These are phyloP conservation scores for Marasmius tenuissimus DNA, from an alignment of 1,284 basidiomycete genomes.

Conservation along the genomic window DNA sequence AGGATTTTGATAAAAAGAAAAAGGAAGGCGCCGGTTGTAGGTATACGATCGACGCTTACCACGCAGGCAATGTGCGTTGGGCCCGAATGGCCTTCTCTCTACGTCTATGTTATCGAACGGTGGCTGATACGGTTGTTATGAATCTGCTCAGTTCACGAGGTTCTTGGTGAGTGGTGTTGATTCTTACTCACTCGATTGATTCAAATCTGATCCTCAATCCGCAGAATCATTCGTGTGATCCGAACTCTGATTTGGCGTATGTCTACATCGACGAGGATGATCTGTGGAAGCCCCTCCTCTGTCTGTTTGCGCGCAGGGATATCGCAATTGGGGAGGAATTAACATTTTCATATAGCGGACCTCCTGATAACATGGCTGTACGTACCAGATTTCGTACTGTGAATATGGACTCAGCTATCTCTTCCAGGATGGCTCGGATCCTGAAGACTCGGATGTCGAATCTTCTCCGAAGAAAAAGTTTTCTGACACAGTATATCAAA, in stretches of 20 bases:
- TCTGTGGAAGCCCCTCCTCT: slow-evolving; percentile 60
- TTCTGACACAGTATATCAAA: neutral
- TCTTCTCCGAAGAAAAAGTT: neutral
- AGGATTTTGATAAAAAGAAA: no score
- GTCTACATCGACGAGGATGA: slow-evolving; percentile 70
- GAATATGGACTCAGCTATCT: slow-evolving; percentile 2
- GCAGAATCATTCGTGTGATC: slow-evolving; percentile 89
- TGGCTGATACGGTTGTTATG: slow-evolving; percentile 6
- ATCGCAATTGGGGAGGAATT: slow-evolving; percentile 74
- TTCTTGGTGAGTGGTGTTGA: slow-evolving; percentile 50
- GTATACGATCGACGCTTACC: slow-evolving; percentile 80
- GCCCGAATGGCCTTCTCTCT: slow-evolving; percentile 9
- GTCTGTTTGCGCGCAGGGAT: slow-evolving; percentile 69
- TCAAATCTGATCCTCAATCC: slow-evolving; percentile 5
- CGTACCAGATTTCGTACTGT: slow-evolving; percentile 16
- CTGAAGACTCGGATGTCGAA: neutral
- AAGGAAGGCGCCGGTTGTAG: slow-evolving; percentile 13
- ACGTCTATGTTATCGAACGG: slow-evolving; percentile 1
- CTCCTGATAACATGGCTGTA: slow-evolving; percentile 41
- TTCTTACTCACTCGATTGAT: slow-evolving; percentile 9
- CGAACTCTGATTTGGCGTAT: slow-evolving; percentile 74
- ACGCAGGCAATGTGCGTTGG: slow-evolving; percentile 76
- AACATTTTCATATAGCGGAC: slow-evolving; percentile 79
- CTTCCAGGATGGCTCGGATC: neutral
- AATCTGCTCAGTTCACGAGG: slow-evolving; percentile 56